Evolutionary conservation across 345 rosid genomes (phyloP).

Genomic region (Aquilaria malaccensis): DNA sequence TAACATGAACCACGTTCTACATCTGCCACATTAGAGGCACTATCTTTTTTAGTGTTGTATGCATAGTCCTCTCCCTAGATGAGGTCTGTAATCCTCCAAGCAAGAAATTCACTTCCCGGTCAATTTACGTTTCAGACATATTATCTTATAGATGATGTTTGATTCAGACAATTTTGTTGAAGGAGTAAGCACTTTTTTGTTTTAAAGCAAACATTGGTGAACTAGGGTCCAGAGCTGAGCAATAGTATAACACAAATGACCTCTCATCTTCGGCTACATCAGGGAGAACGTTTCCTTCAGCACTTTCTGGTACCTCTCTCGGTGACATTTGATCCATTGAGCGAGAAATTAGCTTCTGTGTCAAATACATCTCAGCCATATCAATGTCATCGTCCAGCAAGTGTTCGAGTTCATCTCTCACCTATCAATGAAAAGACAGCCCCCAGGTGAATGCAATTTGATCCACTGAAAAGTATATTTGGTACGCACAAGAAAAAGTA

Average conservation of each 20-base stretch:
- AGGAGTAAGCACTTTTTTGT: too few relatives aligned
- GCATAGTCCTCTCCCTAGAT: too few relatives aligned
- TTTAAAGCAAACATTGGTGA: too few relatives aligned
- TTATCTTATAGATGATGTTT: too few relatives aligned
- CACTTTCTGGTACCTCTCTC: constrained; percentile 15
- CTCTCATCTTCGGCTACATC: constrained; percentile 26
- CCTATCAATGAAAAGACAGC: constrained; percentile 20
- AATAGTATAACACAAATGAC: constrained; percentile 12
- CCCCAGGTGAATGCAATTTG: neutral
- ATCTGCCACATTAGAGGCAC: too few relatives aligned
- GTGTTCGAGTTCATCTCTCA: constrained; percentile 58
- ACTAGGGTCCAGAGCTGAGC: constrained; percentile 15
- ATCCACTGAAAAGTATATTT: neutral
- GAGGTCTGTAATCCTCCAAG: too few relatives aligned
- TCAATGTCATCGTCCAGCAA: constrained; percentile 54
- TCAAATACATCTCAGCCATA: constrained; percentile 54
- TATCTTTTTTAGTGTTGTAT: too few relatives aligned
- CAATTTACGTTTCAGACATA: too few relatives aligned
- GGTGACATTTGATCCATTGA: constrained; percentile 19
- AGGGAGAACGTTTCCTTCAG: neutral
- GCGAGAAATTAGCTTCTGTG: constrained; percentile 32
- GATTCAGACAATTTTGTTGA: too few relatives aligned
- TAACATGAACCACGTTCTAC: too few relatives aligned
- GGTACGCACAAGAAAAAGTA: too few relatives aligned
- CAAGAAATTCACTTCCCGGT: too few relatives aligned